Percentiles rank a stretch among this genome's conserved stretches.
These are phyloP conservation scores for Firmiana major DNA, from an alignment of 345 rosid genomes.

Conservation along the genomic window DNA sequence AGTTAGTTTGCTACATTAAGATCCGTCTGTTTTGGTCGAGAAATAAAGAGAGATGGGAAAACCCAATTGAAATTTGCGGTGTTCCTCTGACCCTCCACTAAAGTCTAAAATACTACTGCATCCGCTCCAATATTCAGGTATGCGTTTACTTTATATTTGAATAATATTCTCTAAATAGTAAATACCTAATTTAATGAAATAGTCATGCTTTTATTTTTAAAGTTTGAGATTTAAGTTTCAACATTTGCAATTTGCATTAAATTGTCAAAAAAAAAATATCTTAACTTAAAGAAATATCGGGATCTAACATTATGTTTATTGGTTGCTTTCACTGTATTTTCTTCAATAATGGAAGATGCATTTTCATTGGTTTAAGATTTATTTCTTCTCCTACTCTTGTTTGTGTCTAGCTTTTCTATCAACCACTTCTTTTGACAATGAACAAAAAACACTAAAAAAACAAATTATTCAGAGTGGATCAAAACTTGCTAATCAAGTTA, in stretches of 20 bases:
- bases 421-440: background rate
- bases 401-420: background rate
- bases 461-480: background rate
- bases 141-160: too few species aligned
- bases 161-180: too few species aligned
- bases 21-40: background rate
- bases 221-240: too few species aligned
- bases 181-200: background rate
- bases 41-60: background rate
- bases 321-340: background rate
- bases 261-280: too few species aligned
- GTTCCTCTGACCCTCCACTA: background rate
- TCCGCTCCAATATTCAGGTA: background rate
- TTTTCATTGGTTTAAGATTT: background rate
- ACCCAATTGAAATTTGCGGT: background rate
- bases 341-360: background rate
- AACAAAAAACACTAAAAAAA: background rate
- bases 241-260: too few species aligned
- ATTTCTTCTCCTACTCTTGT: background rate
- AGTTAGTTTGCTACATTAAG: background rate
- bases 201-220: too few species aligned
- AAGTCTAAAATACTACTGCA: background rate
- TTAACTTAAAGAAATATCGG: too few species aligned
- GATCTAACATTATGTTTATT: background rate
- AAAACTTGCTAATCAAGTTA: background rate